A percentile compares a stretch with the other conserved stretches of the same genome.
Evolutionary conservation across 2,329 filamentous ascomycete species (phyloP).

Genomic region (Akanthomyces dipterigenus): DNA sequence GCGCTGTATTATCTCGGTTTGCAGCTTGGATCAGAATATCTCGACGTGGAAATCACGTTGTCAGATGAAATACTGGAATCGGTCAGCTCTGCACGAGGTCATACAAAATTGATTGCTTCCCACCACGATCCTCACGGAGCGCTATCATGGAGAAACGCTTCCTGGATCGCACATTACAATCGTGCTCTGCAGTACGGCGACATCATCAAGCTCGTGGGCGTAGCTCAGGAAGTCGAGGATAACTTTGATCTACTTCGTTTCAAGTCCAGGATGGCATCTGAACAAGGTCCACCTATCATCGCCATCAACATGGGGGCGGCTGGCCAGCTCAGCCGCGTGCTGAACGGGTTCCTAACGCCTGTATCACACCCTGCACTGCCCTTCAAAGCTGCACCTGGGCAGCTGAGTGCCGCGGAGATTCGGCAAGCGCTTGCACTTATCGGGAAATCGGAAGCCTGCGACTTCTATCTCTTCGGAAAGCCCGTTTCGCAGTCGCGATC

Average conservation of each 20-base stretch:
- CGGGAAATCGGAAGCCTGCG: slow-evolving; percentile 66
- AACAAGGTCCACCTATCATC: slow-evolving; percentile 79
- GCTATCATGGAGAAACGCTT: slow-evolving; percentile 86
- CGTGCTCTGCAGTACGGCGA: slow-evolving; percentile 84
- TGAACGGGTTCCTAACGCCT: slow-evolving; percentile 90
- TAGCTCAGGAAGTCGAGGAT: slow-evolving; percentile 69
- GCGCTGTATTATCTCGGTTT: slow-evolving; percentile 72
- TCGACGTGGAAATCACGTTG: slow-evolving; percentile 87
- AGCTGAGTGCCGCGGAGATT: slow-evolving; percentile 86
- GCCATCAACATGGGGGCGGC: slow-evolving; percentile 89
- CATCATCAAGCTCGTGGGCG: slow-evolving; percentile 87
- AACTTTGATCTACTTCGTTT: slow-evolving; percentile 82
- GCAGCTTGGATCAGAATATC: slow-evolving; percentile 80
- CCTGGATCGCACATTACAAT: slow-evolving; percentile 88
- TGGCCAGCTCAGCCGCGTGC: slow-evolving; percentile 82
- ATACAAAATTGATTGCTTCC: slow-evolving; percentile 83
- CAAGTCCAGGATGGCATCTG: slow-evolving; percentile 64
- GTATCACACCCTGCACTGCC: slow-evolving; percentile 87
- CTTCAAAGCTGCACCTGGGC: slow-evolving; percentile 88
- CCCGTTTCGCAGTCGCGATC: slow-evolving; percentile 79
- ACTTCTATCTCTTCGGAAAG: slow-evolving; percentile 82
- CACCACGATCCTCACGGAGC: slow-evolving; percentile 80
- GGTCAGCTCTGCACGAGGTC: slow-evolving; percentile 59
- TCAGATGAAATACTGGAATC: slow-evolving; percentile 67
- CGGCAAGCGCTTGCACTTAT: slow-evolving; percentile 70